A percentile compares a stretch with the other conserved stretches of the same genome.
phyloP scores from a whole-genome alignment of 176 grass and related monocot species.

The Triticum urartu region DNA sequence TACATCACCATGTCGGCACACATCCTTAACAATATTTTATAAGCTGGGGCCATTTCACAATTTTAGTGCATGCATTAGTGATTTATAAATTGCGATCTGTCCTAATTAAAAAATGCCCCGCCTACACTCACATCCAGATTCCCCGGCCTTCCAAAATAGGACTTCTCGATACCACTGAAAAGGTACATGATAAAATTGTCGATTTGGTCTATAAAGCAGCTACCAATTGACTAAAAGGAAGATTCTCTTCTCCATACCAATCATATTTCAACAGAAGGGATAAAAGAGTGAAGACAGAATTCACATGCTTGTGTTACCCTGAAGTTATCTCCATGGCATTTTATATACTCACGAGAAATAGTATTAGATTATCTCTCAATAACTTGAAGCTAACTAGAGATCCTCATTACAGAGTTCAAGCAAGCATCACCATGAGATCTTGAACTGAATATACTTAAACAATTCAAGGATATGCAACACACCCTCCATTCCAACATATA shows the following conservation, averaged over 20 bases:
- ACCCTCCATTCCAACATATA: no score
- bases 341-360: neutral
- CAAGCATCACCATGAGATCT: neutral
- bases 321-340: neutral
- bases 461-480: neutral
- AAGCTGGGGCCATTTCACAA: neutral
- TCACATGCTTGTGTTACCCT: constrained; percentile 1
- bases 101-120: neutral
- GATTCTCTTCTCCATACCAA: constrained; percentile 5
- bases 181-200: neutral
- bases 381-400: constrained; percentile 7
- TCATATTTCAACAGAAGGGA: neutral
- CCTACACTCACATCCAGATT: neutral
- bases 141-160: neutral
- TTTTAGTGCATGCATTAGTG: neutral
- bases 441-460: neutral
- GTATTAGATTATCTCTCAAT: neutral
- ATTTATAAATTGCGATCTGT: neutral
- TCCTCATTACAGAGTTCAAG: constrained; percentile 1
- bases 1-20: neutral
- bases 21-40: neutral
- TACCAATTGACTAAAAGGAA: neutral
- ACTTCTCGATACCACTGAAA: neutral
- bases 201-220: neutral
- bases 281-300: constrained; percentile 22